A percentile compares a stretch with the other conserved stretches of the same genome.
phyloP scores from a whole-genome alignment of 2,329 filamentous ascomycete species.

The Sporothrix mexicana region DNA sequence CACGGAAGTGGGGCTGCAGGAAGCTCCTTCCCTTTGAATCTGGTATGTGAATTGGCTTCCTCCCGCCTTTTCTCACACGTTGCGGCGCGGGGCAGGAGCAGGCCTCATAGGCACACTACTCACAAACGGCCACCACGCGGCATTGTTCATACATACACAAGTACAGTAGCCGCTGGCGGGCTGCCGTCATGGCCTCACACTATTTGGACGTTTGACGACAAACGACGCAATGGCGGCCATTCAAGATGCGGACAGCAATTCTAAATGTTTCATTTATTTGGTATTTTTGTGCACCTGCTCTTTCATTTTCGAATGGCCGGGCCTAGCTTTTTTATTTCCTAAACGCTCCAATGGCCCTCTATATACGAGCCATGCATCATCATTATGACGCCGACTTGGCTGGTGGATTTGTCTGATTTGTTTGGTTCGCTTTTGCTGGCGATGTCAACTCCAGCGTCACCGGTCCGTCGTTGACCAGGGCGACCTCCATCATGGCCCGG shows the following conservation, averaged over 20 bases:
- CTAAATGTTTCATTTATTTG: not conserved
- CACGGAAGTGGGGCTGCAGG: conserved; percentile 27
- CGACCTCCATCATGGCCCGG: conserved; percentile 98
- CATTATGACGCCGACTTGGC: not conserved
- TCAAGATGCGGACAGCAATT: too few species aligned
- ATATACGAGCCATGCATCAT: not conserved
- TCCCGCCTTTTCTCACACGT: conserved; percentile 1
- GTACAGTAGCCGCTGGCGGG: conserved; percentile 10
- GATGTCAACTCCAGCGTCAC: conserved; percentile 47
- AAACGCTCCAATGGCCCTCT: too few species aligned
- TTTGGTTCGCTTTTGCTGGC: not conserved
- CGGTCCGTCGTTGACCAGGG: conserved; percentile 83
- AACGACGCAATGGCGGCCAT: too few species aligned
- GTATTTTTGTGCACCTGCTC: not conserved
- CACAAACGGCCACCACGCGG: not conserved
- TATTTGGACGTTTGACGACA: too few species aligned
- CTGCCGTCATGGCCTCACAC: conserved; percentile 13
- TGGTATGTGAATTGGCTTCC: not conserved
- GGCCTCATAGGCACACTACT: not conserved
- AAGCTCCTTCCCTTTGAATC: conserved; percentile 27
- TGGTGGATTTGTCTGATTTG: not conserved
- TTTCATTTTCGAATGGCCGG: not conserved
- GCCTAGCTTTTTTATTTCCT: not conserved
- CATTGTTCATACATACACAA: not conserved
- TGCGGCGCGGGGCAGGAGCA: not conserved